Conservation (phyloP, 1,139 yeast genomes). For the Yamadazyma siamensis region DNA sequence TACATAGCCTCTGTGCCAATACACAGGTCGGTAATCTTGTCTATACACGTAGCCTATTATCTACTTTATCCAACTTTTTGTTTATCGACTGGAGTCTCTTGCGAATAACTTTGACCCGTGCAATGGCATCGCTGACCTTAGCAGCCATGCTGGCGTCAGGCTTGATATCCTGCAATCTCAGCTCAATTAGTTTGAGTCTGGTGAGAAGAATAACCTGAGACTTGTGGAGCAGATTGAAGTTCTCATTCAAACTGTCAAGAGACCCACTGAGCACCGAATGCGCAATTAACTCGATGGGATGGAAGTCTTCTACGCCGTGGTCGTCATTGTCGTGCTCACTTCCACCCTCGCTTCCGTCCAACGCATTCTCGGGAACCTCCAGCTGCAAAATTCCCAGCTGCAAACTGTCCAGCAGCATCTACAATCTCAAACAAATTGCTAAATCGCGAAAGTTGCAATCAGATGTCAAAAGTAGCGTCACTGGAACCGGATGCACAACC, state of each 20-base stretch:
- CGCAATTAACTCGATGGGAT: slow-evolving; percentile 30
- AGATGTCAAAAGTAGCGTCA: too few species aligned
- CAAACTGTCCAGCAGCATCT: too few species aligned
- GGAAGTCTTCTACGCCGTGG: slow-evolving; percentile 8
- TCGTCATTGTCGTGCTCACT: slow-evolving; percentile 1
- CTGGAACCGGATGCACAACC: too few species aligned
- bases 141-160: slow-evolving; percentile 15
- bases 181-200: slow-evolving; percentile 43
- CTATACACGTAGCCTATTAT: too few species aligned
- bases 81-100: slow-evolving; percentile 30
- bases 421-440: too few species aligned
- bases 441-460: too few species aligned
- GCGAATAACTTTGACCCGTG: slow-evolving; percentile 30
- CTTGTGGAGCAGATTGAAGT: slow-evolving; percentile 51
- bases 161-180: slow-evolving; percentile 21
- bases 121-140: slow-evolving; percentile 24
- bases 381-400: too few species aligned
- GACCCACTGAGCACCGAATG: slow-evolving; percentile 54
- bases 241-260: slow-evolving; percentile 48
- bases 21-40: too few species aligned
- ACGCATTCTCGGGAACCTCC: too few species aligned
- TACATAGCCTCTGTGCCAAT: too few species aligned
- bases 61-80: slow-evolving; percentile 20
- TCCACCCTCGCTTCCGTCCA: not conserved
- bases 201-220: slow-evolving; percentile 54